Evolutionary conservation across 140 eudicot species (phyloP).

Genomic region (Stevia rebaudiana): DNA sequence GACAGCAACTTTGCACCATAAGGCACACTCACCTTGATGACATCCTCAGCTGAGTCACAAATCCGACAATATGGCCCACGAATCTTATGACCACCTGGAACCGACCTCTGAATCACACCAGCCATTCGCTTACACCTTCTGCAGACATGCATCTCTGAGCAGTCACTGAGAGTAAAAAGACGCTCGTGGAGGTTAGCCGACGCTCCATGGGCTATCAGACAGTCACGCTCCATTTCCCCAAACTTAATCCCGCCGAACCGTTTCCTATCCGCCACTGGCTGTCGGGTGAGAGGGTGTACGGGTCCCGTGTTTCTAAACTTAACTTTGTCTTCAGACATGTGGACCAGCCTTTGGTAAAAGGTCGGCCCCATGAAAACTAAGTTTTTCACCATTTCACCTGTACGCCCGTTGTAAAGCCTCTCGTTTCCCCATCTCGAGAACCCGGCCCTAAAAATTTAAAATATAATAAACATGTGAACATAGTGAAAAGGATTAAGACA

Average conservation of each 20-base stretch:
- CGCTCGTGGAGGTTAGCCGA: conserved; percentile 79
- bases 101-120: conserved; percentile 54
- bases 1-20: conserved; percentile 80
- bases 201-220: conserved; percentile 92
- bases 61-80: conserved; percentile 84
- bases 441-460: conserved; percentile 53
- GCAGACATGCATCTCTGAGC: conserved; percentile 74
- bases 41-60: conserved; percentile 63
- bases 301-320: conserved; percentile 86
- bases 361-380: conserved; percentile 90
- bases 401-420: conserved; percentile 71
- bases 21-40: conserved; percentile 70
- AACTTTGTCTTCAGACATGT: conserved; percentile 95
- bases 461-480: not conserved
- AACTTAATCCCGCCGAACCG: conserved; percentile 87
- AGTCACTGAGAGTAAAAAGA: conserved; percentile 79
- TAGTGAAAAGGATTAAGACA: not conserved
- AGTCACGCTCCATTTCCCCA: conserved; percentile 89
- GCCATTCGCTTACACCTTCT: conserved; percentile 67
- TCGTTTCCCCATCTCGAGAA: conserved; percentile 82
- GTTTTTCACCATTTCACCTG: conserved; percentile 64
- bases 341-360: conserved; percentile 77
- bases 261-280: conserved; percentile 89
- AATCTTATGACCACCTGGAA: conserved; percentile 65
- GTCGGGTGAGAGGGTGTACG: conserved; percentile 86